Evolutionary conservation across 2,329 filamentous ascomycete species (phyloP), one percentile per base, ranked within the genome.

Genomic region (Diaporthe helianthi): DNA sequence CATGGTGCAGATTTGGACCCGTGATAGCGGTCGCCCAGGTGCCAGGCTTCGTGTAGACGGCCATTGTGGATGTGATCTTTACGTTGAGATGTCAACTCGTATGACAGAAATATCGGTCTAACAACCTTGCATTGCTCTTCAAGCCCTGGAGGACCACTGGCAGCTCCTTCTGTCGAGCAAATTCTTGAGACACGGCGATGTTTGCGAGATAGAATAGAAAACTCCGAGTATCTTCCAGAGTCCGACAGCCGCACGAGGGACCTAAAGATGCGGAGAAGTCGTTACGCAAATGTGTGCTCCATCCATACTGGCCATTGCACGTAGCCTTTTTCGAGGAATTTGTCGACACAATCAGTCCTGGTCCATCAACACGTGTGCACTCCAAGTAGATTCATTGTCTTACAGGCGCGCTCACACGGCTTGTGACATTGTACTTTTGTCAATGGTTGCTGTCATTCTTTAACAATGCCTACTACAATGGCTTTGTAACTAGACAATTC

Each of bases 51-150:
- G 7, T 44, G 54, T n/a, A 36, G 24, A 55, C 7, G 10, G 15
- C n/a, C 33, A 3, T 53, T 33, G 33, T 4, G 4, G n/a, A 29
- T 60, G 10, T 44, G 36, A 44, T 44, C 24, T 60, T 36, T 60
- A 60, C 29, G 33, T 44, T 44, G 36, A 44, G 54, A 60, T 60
- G 41, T n/a, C n/a, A n/a, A n/a, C n/a, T n/a, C n/a, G n/a, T 41
- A 24, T 60, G 54, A 60, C 13, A 60, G 54, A 31, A 60, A 60
- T 44, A 60, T 10, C 17, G 54, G 54, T 44, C 54, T 12, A 36
- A 29, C 54, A 29, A 60, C n/a, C n/a, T n/a, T n/a, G 36, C 54
- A 60, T 38, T 41, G 41, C 26, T 12, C 54, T 7, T 24, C 36
- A 38, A n/a, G n/a, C n/a, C n/a, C n/a, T n/a, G n/a, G n/a, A 41